These are phyloP conservation scores for Ceratorhiza oryzae-sativae DNA, from an alignment of 1,284 basidiomycete species.

Conservation along the genomic window DNA sequence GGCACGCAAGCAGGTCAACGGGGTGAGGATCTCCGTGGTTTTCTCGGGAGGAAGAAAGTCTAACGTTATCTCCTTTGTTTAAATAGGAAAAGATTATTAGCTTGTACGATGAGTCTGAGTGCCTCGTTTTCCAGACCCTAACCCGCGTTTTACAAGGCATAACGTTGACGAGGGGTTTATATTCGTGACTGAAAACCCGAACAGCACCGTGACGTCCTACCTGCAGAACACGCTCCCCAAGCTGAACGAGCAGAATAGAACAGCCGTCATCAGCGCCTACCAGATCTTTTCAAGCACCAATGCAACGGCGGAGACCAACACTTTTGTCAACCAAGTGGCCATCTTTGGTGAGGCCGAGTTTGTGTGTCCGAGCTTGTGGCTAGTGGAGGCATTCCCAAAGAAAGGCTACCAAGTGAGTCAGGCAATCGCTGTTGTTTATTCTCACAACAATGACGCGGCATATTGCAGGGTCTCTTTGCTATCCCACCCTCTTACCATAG, in stretches of 20 bases:
- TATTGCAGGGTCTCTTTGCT: conserved; percentile 25
- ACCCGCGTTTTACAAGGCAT: conserved; percentile 6
- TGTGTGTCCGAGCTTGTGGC: conserved; percentile 30
- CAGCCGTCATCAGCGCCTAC: conserved; percentile 5
- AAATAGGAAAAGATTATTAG: conserved; percentile 29
- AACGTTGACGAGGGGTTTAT: conserved; percentile 31
- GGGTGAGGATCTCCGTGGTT: background rate
- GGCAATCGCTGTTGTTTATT: background rate
- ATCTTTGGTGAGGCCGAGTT: conserved; percentile 22
- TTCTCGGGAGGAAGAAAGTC: background rate
- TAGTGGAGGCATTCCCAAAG: conserved; percentile 21
- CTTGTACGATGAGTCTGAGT: conserved; percentile 5
- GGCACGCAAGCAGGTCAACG: conserved; percentile 30
- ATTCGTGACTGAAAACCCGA: conserved; percentile 1
- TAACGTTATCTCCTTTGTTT: background rate
- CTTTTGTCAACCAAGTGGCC: background rate
- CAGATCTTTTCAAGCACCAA: background rate
- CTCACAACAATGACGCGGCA: background rate
- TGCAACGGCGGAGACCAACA: background rate
- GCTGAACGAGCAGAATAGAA: background rate
- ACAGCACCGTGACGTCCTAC: conserved; percentile 10
- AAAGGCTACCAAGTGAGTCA: conserved; percentile 8
- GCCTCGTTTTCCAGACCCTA: background rate
- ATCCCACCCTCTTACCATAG: conserved; percentile 18
- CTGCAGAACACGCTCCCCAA: conserved; percentile 1